Conservation (phyloP, 2,329 filamentous ascomycete species). For the Cladosporium sp. region DNA sequence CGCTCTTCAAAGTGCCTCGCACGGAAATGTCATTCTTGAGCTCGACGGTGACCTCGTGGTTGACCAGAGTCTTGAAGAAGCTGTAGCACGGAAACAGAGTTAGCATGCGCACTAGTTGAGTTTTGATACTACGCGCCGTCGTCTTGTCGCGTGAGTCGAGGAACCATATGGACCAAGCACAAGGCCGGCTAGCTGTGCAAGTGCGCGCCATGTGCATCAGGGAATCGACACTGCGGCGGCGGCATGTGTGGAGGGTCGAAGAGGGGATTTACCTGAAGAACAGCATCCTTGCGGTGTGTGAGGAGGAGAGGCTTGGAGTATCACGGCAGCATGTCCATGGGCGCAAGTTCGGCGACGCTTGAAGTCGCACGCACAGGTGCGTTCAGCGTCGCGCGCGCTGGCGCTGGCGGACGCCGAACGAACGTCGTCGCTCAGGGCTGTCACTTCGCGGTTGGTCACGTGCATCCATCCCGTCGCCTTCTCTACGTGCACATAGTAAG, state of each 20-base stretch:
- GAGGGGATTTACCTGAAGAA: slow-evolving; percentile 26
- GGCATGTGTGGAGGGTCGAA: too few species aligned
- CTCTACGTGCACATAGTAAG: too few species aligned
- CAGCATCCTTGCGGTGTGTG: slow-evolving; percentile 21
- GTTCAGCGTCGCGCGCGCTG: neutral
- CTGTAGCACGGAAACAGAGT: slow-evolving; percentile 39
- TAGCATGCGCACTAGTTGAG: neutral
- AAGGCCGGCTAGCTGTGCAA: too few species aligned
- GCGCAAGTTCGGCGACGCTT: slow-evolving; percentile 1
- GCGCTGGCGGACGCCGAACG: slow-evolving; percentile 3
- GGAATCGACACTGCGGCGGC: too few species aligned
- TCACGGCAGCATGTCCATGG: slow-evolving; percentile 2
- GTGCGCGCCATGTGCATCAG: too few species aligned
- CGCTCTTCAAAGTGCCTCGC: slow-evolving; percentile 88
- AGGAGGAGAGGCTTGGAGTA: slow-evolving; percentile 1
- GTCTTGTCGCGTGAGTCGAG: too few species aligned
- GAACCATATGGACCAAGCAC: too few species aligned
- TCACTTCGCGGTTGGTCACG: neutral
- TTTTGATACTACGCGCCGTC: too few species aligned
- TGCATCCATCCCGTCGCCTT: neutral
- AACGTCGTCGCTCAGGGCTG: neutral
- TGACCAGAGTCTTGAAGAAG: slow-evolving; percentile 98
- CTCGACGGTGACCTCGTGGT: slow-evolving; percentile 94
- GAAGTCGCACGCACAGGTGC: neutral
- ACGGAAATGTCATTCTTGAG: slow-evolving; percentile 99